Evolutionary conservation across 2,329 filamentous ascomycete species (phyloP), one percentile per base, ranked within the genome.

Genomic region (Diaporthe batatas): DNA sequence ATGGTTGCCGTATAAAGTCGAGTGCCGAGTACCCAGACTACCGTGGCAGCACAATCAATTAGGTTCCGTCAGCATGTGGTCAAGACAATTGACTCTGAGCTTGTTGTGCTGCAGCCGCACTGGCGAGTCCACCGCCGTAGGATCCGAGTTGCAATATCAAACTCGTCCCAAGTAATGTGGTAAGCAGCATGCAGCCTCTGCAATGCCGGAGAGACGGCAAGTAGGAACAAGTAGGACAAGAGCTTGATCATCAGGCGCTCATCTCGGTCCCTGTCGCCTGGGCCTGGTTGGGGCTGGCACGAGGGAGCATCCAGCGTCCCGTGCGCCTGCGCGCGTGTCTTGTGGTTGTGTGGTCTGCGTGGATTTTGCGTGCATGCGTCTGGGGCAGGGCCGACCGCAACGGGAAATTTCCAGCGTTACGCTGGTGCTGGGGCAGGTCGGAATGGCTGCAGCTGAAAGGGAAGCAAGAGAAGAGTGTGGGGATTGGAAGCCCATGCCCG

Each of bases 351-450:
- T 42, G 39, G 29, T 29, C 29, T 29, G 29, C 29, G 29, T 29
- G 29, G 29, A 6, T 16, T 42, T 29, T 44, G 57, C 36, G 36
- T 67, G 47, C 21, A 25, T 32, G 58, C 67, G 36, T 34, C 39
- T 69, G 53, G 23, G 44, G 34, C 65, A n/a, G 47, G 18, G 18
- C 36, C 21, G 47, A 62, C 25, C 32, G 44, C 68, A 70, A 59
- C 11, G 55, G 68, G 68, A 70, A 57, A 70, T 70, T 70, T 53
- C 68, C n/a, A 51, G 59, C 62, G 68, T 70, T 62, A 62, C 68
- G 68, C 59, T 21, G 68, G 47, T 39, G 68, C 68, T 70, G 68
- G 68, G 53, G 65, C 65, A 29, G 25, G 14, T n/a, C 23, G 23
- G 25, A 55, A 62, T 53, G 62, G 44, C 32, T 67, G 68, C 55